phyloP scores from a whole-genome alignment of 1,284 basidiomycete genomes.

The Fomitopsis schrenkii region DNA sequence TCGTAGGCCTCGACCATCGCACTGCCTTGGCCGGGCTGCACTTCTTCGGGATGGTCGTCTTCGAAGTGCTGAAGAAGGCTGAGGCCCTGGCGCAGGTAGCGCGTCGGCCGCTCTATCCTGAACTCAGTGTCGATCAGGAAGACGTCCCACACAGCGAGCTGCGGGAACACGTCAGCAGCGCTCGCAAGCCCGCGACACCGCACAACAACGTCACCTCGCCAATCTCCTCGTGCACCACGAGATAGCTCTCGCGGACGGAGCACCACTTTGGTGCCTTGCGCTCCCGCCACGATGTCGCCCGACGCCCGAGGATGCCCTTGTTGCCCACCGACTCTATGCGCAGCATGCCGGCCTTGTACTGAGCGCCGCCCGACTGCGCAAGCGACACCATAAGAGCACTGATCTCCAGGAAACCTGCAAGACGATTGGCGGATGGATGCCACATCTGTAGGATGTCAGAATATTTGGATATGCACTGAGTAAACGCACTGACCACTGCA shows the following conservation, averaged over 20 bases:
- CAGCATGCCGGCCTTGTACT: slow-evolving; percentile 90
- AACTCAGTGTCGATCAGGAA: slow-evolving; percentile 94
- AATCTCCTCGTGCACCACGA: slow-evolving; percentile 85
- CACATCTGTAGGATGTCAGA: slow-evolving; percentile 72
- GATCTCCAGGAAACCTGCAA: slow-evolving; percentile 94
- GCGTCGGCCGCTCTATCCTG: slow-evolving; percentile 73
- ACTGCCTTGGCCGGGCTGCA: slow-evolving; percentile 19
- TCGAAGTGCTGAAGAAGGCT: slow-evolving; percentile 44
- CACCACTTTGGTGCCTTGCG: slow-evolving; percentile 87
- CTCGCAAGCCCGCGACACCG: slow-evolving; percentile 16
- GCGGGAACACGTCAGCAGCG: not conserved
- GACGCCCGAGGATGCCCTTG: slow-evolving; percentile 58
- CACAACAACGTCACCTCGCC: slow-evolving; percentile 55
- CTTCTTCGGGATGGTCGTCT: slow-evolving; percentile 22
- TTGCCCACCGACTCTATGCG: slow-evolving; percentile 48
- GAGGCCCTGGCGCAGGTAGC: slow-evolving; percentile 76
- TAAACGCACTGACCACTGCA: slow-evolving; percentile 64
- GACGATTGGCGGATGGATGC: slow-evolving; percentile 88
- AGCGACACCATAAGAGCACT: slow-evolving; percentile 85
- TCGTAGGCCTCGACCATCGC: slow-evolving; percentile 14
- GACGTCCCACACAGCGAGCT: slow-evolving; percentile 87
- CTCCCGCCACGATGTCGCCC: slow-evolving; percentile 62
- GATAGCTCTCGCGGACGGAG: slow-evolving; percentile 89
- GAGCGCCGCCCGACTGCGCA: slow-evolving; percentile 78
- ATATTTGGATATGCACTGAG: slow-evolving; percentile 3